Evolutionary conservation across 2,329 filamentous ascomycete species (phyloP), one percentile per base, ranked within the genome.

Genomic region (Ceratocystis cacaofunesta): DNA sequence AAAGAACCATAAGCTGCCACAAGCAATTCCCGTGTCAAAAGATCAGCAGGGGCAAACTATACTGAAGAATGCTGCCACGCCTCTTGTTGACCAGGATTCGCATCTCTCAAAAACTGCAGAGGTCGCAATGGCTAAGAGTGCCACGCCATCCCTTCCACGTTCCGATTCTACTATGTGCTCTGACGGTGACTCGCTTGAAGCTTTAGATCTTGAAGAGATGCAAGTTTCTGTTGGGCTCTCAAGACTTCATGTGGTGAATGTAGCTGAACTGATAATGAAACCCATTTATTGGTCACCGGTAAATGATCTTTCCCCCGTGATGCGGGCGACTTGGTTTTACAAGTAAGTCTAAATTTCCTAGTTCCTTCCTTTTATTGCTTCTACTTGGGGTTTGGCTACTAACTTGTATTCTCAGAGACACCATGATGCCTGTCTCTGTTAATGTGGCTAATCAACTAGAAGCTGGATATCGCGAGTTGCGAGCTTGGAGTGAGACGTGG

Each of bases 221-320:
- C 85, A 88, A 66, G 85, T 97, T 1, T 85, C 91, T 2, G 92
- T 97, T 1, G 94, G 94, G 0, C 80, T 94, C 5, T 95, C 92
- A n/a, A 83, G 91, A 69, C 78, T 99, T 66, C 92, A 99, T 73
- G 83, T 92, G 71, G 92, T 97, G 1, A 85, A 89, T 66, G 79
- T 97, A 70, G 91, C 92, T 25, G 82, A 82, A 64, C 76, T 95
- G 43, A 81, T 89, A 71, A 95, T 99, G 91, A 90, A 92, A 74
- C 94, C 94, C 0, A 96, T 97, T 67, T 99, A 99, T 73, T 99
- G 94, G 94, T 92, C 88, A 19, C 92, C 94, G 6, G 82, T 97
- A 41, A 91, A 95, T 71, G 94, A 97, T 71, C 83, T 95, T 41
- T 87, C 90, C 5, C 80, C 85, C 44, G 91, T 97, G 1, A 81